Percentiles rank a stretch among this genome's conserved stretches.
Evolutionary conservation across 352 stramenopile species (phyloP).

Genomic region (Pythium sp.): DNA sequence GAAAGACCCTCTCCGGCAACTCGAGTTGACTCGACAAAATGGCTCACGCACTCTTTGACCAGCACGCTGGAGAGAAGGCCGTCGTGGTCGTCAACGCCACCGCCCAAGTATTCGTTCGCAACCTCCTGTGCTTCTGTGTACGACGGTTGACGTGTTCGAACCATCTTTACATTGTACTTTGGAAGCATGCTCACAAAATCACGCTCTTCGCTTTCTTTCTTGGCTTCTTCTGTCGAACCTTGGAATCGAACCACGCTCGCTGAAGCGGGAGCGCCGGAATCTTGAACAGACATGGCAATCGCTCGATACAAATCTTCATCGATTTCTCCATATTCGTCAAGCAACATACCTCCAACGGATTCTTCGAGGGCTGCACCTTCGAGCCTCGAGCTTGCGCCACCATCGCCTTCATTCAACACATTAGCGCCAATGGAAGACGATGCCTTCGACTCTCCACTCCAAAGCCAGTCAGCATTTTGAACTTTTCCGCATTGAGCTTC

Average conservation of each 20-base stretch:
- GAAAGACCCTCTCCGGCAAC: constrained; percentile 54
- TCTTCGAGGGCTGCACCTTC: neutral
- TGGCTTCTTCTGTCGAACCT: constrained; percentile 30
- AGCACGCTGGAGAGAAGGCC: constrained; percentile 67
- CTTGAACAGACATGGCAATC: constrained; percentile 19
- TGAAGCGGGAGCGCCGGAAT: neutral
- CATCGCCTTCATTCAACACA: neutral
- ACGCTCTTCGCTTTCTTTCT: constrained; percentile 25
- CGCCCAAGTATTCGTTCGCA: constrained; percentile 47
- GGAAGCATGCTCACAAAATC: constrained; percentile 10
- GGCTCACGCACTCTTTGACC: constrained; percentile 81
- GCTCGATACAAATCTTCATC: constrained; percentile 18
- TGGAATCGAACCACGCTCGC: neutral
- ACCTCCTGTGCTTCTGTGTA: constrained; percentile 65
- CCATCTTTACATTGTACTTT: neutral
- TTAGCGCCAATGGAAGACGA: neutral
- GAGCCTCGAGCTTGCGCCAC: neutral
- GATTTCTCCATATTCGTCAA: constrained; percentile 8
- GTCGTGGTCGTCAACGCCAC: constrained; percentile 54
- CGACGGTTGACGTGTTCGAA: constrained; percentile 42
- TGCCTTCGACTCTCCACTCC: neutral
- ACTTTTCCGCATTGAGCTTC: constrained; percentile 42
- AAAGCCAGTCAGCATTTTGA: constrained; percentile 19
- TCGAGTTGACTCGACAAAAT: constrained; percentile 80
- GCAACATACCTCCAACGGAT: neutral